A percentile compares a stretch with the other conserved stretches of the same genome.
Conservation (phyloP, 2,329 filamentous ascomycete genomes). For the Paecilomyces dactylethromorphus region DNA sequence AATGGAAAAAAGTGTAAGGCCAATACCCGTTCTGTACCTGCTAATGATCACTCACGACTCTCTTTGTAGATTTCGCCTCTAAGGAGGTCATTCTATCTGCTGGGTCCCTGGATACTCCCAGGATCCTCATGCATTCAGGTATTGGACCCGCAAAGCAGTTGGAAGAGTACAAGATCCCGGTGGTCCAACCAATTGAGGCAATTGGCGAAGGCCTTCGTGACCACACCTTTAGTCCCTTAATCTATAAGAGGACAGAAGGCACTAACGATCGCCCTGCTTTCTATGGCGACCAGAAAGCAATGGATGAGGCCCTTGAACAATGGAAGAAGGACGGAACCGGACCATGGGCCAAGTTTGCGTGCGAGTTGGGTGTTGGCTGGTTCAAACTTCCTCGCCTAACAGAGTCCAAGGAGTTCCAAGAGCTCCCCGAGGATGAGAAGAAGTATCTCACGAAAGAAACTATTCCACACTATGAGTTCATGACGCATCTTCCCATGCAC, state of each 20-base stretch:
- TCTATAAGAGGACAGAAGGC: constrained; percentile 33
- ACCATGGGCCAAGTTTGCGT: constrained; percentile 24
- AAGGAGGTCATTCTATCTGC: constrained; percentile 35
- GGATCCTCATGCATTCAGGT: constrained; percentile 43
- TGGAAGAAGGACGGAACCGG: constrained; percentile 41
- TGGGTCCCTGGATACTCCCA: constrained; percentile 35
- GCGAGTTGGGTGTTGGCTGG: constrained; percentile 28
- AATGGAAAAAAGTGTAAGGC: constrained; percentile 34
- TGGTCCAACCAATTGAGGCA: constrained; percentile 33
- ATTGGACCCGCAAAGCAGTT: constrained; percentile 41
- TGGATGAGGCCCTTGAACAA: constrained; percentile 42
- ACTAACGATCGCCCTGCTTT: constrained; percentile 41
- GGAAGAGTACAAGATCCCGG: constrained; percentile 32
- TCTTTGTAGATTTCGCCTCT: constrained; percentile 19
- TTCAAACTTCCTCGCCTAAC: constrained; percentile 38
- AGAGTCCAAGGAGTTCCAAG: constrained; percentile 43
- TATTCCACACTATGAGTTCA: constrained; percentile 53
- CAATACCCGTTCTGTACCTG: not conserved
- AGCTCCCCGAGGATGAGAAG: constrained; percentile 39
- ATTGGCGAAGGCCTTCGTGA: constrained; percentile 43
- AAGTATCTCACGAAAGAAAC: constrained; percentile 42
- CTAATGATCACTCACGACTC: not conserved
- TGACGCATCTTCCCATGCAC: constrained; percentile 42
- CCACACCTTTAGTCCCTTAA: constrained; percentile 28
- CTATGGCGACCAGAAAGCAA: constrained; percentile 36